phyloP scores from a whole-genome alignment of 2,329 filamentous ascomycete genomes.

The Diaporthe sp. region DNA sequence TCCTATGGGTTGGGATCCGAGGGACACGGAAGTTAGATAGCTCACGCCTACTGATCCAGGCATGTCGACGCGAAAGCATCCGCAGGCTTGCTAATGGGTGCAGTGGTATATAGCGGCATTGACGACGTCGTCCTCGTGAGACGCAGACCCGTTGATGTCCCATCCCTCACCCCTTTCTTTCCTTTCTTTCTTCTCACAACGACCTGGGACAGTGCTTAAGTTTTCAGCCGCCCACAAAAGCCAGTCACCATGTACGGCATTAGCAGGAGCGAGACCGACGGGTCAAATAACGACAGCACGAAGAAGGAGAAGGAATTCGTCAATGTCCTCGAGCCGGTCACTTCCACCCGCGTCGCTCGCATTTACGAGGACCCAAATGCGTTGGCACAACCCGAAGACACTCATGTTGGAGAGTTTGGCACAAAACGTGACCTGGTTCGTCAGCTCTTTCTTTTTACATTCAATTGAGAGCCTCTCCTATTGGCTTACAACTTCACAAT shows the following conservation, averaged over 20 bases:
- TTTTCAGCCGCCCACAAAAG: constrained; percentile 10
- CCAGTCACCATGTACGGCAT: constrained; percentile 35
- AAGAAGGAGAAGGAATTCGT: constrained; percentile 34
- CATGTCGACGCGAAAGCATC: constrained; percentile 14
- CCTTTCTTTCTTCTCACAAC: neutral
- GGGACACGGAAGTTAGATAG: constrained; percentile 20
- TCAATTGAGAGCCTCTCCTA: neutral
- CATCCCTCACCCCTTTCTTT: neutral
- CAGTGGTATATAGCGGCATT: constrained; percentile 21
- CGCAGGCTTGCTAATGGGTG: neutral
- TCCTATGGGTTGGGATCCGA: constrained; percentile 3
- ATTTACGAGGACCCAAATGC: constrained; percentile 35
- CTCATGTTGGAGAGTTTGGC: constrained; percentile 36
- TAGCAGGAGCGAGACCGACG: constrained; percentile 23
- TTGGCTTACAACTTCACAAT: neutral
- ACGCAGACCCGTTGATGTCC: neutral
- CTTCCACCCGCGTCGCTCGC: constrained; percentile 17
- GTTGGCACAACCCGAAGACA: constrained; percentile 33
- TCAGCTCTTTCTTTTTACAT: neutral
- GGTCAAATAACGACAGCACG: constrained; percentile 29
- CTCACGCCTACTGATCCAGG: constrained; percentile 14
- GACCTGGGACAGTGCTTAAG: neutral
- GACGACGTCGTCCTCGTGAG: neutral
- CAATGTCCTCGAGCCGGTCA: constrained; percentile 24
- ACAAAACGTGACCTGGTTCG: constrained; percentile 38